Conservation (phyloP, 495 filamentous ascomycete species). For the Cenococcum geophilum region DNA sequence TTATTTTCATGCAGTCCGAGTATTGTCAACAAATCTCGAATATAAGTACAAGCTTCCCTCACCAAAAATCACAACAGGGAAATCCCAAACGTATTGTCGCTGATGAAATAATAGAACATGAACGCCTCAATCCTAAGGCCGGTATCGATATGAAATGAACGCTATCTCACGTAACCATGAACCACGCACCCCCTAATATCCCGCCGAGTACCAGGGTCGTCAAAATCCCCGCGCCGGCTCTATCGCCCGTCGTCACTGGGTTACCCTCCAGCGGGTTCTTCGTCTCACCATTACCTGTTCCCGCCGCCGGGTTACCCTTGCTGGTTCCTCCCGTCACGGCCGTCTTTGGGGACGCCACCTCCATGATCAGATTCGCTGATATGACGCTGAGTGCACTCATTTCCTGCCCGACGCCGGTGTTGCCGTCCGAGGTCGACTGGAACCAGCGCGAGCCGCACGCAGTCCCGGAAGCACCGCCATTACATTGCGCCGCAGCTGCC, state of each 20-base stretch:
- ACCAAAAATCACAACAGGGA: too few relatives aligned
- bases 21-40: too few relatives aligned
- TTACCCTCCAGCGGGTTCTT: constrained; percentile 14
- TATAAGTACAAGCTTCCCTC: too few relatives aligned
- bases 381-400: constrained; percentile 65
- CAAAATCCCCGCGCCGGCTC: constrained; percentile 55
- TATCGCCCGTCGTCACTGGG: constrained; percentile 48
- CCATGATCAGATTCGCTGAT: constrained; percentile 43
- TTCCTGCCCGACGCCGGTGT: constrained; percentile 53
- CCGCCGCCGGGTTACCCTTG: constrained; percentile 62
- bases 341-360: constrained; percentile 52
- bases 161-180: constrained; percentile 37
- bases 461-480: constrained; percentile 45
- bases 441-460: constrained; percentile 71
- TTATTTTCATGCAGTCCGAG: too few relatives aligned
- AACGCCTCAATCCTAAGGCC: neutral
- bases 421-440: constrained; percentile 39
- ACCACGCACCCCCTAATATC: constrained; percentile 43
- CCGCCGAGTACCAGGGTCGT: constrained; percentile 45
- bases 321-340: constrained; percentile 68
- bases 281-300: constrained; percentile 39
- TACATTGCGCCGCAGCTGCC: constrained; percentile 62
- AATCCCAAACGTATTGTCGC: neutral
- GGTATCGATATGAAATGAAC: too few relatives aligned
- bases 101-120: neutral